phyloP scores from a whole-genome alignment of 768 basidiomycete genomes.

The Lactarius tabidus region DNA sequence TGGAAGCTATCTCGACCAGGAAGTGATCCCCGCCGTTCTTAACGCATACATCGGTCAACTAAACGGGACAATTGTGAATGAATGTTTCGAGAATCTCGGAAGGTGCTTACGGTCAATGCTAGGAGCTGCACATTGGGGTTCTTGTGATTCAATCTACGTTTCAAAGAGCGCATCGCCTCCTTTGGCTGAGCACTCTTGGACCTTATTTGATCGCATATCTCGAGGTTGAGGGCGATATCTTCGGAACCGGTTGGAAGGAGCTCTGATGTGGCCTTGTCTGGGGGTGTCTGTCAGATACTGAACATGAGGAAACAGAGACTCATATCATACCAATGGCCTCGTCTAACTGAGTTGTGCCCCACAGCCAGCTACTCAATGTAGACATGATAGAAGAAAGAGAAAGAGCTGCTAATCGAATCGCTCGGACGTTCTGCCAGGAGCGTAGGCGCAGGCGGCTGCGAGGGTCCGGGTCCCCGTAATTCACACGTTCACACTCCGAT shows the following conservation, averaged over 20 bases:
- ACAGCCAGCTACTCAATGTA: slow-evolving; percentile 24
- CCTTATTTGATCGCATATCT: slow-evolving; percentile 95
- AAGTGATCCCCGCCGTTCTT: slow-evolving; percentile 98
- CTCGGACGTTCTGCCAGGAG: background rate
- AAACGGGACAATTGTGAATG: slow-evolving; percentile 17
- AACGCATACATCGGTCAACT: slow-evolving; percentile 88
- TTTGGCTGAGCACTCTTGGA: slow-evolving; percentile 83
- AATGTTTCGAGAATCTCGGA: background rate
- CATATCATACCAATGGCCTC: slow-evolving; percentile 24
- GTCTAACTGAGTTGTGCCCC: slow-evolving; percentile 26
- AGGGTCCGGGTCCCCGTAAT: background rate
- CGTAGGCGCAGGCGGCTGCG: background rate
- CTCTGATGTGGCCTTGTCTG: slow-evolving; percentile 95
- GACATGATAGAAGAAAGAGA: slow-evolving; percentile 19
- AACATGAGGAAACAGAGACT: background rate
- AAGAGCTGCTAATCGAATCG: background rate
- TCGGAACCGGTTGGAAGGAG: slow-evolving; percentile 76
- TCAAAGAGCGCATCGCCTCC: slow-evolving; percentile 84
- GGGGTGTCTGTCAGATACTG: background rate
- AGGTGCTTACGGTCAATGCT: slow-evolving; percentile 69
- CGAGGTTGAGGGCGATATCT: slow-evolving; percentile 90
- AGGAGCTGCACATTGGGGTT: slow-evolving; percentile 94
- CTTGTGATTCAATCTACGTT: slow-evolving; percentile 83
- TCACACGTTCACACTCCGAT: slow-evolving; percentile 22
- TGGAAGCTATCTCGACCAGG: slow-evolving; percentile 73